Base-by-base conservation (phyloP, 1,284 basidiomycete species). In the Papiliotrema fonsecae region DNA sequence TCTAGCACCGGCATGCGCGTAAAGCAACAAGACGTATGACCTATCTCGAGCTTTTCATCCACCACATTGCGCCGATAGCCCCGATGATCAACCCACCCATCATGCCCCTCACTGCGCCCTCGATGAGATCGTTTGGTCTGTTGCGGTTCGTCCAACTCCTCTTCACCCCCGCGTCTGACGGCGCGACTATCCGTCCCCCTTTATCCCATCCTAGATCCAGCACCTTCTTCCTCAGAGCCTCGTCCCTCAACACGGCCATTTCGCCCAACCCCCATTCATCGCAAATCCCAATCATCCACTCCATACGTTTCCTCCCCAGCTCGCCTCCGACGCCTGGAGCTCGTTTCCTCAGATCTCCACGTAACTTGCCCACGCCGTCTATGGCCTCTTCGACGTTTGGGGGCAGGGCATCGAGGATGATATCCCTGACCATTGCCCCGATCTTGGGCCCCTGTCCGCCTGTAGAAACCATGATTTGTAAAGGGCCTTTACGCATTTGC, bases 391-490 rank as follows among this genome's bases (percentile, higher is more conserved):
- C 93, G 18, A 88, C 83, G 44, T 82, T 75, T 9, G 79, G 78
- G 2, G 89, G 86, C 37, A 98, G 74, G 16, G 79, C 77, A 3
- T 75, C 75, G 65, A 88, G 83, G 57, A 98, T 79, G 58, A 76
- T 79, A 56, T 80, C 78, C 52, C 86, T 81, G 40, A 97, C 82
- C 60, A 94, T 78, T 52, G 85, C 86, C 6, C 94, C 91, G 56
- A 97, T 79, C 68, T 89, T 86, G 7, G 96, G 96, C 4, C 91
- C 90, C 60, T 88, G 85, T 24, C 96, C 96, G 49, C 89, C 90
- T 2, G 96, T 98, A 9, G 90, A 94, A 37, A 98, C 85, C 86
- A 97, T 87, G 59, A 97, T 84, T 75, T 97, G 92, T 32, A 98
- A 75, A 0, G 93, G 90, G 0, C 94, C 93, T 54, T 85, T 81